These are phyloP conservation scores for Saccharum officinarum DNA, from an alignment of 176 grass and related monocot genomes.

Conservation along the genomic window DNA sequence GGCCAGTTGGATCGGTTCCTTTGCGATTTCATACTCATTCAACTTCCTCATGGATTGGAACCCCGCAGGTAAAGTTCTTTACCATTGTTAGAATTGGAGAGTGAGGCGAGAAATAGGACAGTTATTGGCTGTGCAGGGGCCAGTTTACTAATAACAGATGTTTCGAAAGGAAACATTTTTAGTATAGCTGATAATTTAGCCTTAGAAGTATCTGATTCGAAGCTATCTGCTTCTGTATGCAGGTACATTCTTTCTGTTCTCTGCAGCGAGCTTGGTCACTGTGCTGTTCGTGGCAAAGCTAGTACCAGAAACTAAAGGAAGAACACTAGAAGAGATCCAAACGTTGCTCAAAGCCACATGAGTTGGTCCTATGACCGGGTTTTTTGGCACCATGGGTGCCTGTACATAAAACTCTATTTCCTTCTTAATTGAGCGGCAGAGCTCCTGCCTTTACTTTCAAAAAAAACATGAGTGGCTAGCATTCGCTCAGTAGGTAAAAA, in stretches of 20 bases:
- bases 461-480: neutral
- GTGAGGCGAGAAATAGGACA: neutral
- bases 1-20: constrained; percentile 68
- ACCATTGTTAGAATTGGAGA: neutral
- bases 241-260: constrained; percentile 85
- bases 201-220: neutral
- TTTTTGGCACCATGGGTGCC: too few relatives aligned
- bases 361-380: neutral
- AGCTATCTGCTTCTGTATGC: neutral
- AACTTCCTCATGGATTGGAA: constrained; percentile 82
- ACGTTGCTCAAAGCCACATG: constrained; percentile 46
- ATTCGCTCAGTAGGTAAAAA: neutral
- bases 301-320: constrained; percentile 84
- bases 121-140: neutral
- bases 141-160: neutral
- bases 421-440: too few relatives aligned
- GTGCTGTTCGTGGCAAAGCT: constrained; percentile 61
- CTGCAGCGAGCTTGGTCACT: constrained; percentile 54
- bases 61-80: constrained; percentile 51
- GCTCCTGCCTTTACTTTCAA: too few relatives aligned
- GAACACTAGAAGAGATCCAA: constrained; percentile 81
- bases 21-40: constrained; percentile 65
- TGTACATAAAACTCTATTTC: too few relatives aligned
- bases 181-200: neutral
- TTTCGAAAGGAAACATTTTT: neutral